Evolutionary conservation across 805 yeast genomes (phyloP), one percentile per base, ranked within the genome.

Genomic region (Sungouiozyma ichnusensis): DNA sequence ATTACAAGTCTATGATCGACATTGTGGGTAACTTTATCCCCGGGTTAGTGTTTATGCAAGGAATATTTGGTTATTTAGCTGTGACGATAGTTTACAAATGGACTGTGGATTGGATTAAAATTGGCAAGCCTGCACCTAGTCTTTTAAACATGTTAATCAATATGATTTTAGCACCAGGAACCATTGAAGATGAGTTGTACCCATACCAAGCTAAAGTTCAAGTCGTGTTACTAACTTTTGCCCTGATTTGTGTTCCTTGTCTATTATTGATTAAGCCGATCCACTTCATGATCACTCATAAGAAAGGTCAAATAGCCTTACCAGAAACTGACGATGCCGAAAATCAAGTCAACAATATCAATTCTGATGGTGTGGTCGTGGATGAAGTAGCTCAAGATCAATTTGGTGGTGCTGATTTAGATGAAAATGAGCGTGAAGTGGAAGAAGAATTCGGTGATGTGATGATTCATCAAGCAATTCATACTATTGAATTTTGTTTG

Each of bases 381-480:
- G 77, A 68, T 42, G 74, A 66, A 42, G 73, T 65, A 40, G 64
- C 57, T 24, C 65, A 66, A 29, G 33, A 34, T 18, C 41, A 41
- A 9, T 19, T 35, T 3, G 49, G 20, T n/a, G 48, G 41, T 5
- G 56, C 41, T 57, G 48, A 66, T 16, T 59, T 60, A 3, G 67
- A 67, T 40, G 75, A 66, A 38, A 74, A 62, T 38, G 63, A 54
- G 18, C 65, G 65, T 37, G 70, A 63, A 35, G 70, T 66, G 42
- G 72, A 66, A 18, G 68, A 60, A 38, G 64, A 67, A 41, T 75
- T 81, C 57, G 82, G 85, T 40, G 88, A 81, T 54, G 67, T 81
- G 16, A 76, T 81, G 68, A 80, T 81, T 47, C 85, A 81, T 55
- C 88, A 81, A 60, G 87, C 81, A 27, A 81, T 81, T 50, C 86